Base-by-base conservation (phyloP, 83 land plant genomes). In the Picea abies region DNA sequence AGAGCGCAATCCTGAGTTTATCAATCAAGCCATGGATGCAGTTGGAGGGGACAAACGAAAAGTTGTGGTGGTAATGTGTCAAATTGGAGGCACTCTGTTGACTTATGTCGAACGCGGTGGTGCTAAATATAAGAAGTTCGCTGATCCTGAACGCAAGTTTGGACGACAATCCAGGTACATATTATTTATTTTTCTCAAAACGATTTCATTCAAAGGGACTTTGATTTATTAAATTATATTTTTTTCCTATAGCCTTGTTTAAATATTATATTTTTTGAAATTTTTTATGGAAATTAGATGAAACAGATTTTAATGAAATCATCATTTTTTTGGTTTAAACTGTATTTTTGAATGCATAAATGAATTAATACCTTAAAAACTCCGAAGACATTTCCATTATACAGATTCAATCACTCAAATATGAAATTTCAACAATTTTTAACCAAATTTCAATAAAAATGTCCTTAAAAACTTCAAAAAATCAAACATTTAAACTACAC, bases 101-200 rank as follows among this genome's bases (percentile, higher is more conserved):
- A 88, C 90, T 11, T 86, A 78, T 80, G 90, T 89, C 60, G 89
- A 89, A 80, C 76, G 88, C 23, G 82, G 64, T 5, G 89, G 90
- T 1, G 73, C 86, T 19, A 89, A 86, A 76, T 82, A 88, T n/a
- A 89, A 89, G 86, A 81, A 79, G 75, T 89, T 68, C 41, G 80
- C 78, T 52, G 90, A 89, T 70, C 90, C 89, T 16, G 90, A 89
- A 62, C 84, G 90, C n/a, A 79, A 84, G 79, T 86, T 89, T 79
- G 90, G 90, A 11, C 84, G 90, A 22, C 86, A 86, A 49, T 89
- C 90, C 3, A 60, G 90, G 87, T 86, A 72, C 52, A 44, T 32
- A 17, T 25, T 14, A 52, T 15, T 23, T 23, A 23, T 79, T 26
- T 79, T 29, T 79, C 29, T 79, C 37, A 60, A 1, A 66, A 26